A percentile compares a stretch with the other conserved stretches of the same genome.
phyloP scores from a whole-genome alignment of 208 protist genomes.

The Trypanosoma scelopori region DNA sequence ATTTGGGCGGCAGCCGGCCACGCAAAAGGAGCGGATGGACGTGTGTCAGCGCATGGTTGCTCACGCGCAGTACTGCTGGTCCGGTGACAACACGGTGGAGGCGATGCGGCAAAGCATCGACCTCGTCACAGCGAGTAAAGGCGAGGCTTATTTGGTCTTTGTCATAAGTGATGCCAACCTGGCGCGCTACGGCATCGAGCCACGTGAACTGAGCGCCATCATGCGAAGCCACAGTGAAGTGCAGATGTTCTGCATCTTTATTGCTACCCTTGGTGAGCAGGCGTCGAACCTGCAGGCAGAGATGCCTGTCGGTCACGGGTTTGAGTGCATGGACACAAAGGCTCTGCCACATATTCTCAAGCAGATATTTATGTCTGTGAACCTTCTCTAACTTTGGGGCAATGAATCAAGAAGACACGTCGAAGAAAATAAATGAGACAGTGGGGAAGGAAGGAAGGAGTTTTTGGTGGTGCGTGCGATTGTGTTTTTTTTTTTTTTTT shows the following conservation, averaged over 20 bases:
- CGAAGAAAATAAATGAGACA: background rate
- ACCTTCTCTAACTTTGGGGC: conserved; percentile 46
- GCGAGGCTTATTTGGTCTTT: conserved; percentile 93
- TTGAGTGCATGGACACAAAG: conserved; percentile 87
- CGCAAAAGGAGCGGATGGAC: conserved; percentile 76
- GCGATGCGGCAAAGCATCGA: conserved; percentile 78
- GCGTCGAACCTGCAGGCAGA: conserved; percentile 69
- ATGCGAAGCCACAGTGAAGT: conserved; percentile 75
- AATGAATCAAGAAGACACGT: background rate
- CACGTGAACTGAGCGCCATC: conserved; percentile 66
- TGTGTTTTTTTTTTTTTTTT: conserved; percentile 29
- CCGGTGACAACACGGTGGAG: conserved; percentile 90
- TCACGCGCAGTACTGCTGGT: conserved; percentile 94
- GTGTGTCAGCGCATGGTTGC: conserved; percentile 90
- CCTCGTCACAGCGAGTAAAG: conserved; percentile 71
- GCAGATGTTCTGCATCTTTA: conserved; percentile 92
- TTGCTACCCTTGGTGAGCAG: conserved; percentile 83
- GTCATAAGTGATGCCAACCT: conserved; percentile 95
- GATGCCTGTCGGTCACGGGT: conserved; percentile 81
- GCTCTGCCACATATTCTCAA: conserved; percentile 85
- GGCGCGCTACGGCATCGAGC: conserved; percentile 87
- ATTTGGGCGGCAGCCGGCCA: conserved; percentile 62
- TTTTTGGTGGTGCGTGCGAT: background rate
- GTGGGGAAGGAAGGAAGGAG: conserved; percentile 9
- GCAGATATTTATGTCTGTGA: conserved; percentile 83